Percentiles rank a stretch among this genome's conserved stretches.
phyloP scores from a whole-genome alignment of 495 filamentous ascomycete genomes.

The Margaritispora aquatica region DNA sequence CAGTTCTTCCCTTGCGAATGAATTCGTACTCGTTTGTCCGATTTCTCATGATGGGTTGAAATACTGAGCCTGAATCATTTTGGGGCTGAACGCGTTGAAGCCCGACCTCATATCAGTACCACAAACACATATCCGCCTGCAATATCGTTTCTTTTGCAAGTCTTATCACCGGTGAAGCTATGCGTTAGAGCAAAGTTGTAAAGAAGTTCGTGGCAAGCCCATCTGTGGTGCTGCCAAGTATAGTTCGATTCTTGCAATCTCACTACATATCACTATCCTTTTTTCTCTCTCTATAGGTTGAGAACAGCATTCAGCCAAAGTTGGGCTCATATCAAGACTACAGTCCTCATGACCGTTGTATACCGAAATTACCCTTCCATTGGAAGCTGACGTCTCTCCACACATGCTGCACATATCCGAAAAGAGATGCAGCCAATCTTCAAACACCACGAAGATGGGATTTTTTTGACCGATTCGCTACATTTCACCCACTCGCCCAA shows the following conservation, averaged over 20 bases:
- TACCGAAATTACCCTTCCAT: too few species aligned
- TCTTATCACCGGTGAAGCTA: too few species aligned
- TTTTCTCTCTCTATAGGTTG: too few species aligned
- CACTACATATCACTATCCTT: too few species aligned
- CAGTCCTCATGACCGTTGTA: too few species aligned
- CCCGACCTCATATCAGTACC: background rate
- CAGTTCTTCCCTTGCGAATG: background rate
- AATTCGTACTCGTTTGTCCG: background rate
- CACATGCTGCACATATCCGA: background rate
- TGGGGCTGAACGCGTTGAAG: background rate
- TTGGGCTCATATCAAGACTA: too few species aligned
- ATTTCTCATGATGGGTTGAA: background rate
- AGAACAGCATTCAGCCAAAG: too few species aligned
- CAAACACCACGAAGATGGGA: background rate
- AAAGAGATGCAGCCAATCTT: background rate
- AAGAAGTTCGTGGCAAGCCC: too few species aligned
- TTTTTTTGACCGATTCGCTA: background rate
- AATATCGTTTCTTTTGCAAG: background rate
- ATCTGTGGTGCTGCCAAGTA: too few species aligned
- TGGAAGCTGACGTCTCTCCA: too few species aligned
- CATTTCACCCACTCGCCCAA: background rate
- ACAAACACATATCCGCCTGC: background rate
- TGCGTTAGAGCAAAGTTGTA: too few species aligned
- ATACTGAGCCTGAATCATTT: background rate
- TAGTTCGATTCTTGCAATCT: too few species aligned